Percentiles rank a stretch among this genome's conserved stretches.
Conservation (phyloP, 768 basidiomycete species). For the Suillus decipiens region DNA sequence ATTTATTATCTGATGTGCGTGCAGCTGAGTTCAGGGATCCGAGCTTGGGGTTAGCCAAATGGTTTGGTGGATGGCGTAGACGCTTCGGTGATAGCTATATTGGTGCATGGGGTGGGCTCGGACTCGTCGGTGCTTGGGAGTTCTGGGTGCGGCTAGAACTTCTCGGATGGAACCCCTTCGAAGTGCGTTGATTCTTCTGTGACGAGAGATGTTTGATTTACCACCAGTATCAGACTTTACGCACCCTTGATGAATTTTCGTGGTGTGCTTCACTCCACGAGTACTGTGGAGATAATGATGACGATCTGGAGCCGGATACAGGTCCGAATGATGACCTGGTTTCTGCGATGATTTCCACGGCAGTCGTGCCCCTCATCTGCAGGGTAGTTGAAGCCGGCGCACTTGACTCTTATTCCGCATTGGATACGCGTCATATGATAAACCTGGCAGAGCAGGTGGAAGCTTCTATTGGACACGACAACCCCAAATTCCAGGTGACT, state of each 20-base stretch:
- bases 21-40: conserved; percentile 87
- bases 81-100: conserved; percentile 79
- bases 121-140: conserved; percentile 88
- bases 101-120: conserved; percentile 89
- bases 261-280: conserved; percentile 83
- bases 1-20: conserved; percentile 76
- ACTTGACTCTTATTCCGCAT: conserved; percentile 77
- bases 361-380: conserved; percentile 72
- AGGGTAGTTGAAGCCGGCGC: conserved; percentile 78
- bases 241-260: conserved; percentile 72
- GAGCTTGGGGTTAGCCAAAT: conserved; percentile 61
- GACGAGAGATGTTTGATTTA: conserved; percentile 12
- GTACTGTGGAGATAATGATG: conserved; percentile 58
- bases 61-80: conserved; percentile 74
- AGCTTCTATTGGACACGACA: conserved; percentile 64
- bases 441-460: conserved; percentile 84
- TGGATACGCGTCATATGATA: conserved; percentile 58
- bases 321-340: conserved; percentile 88
- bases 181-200: conserved; percentile 46
- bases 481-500: conserved; percentile 64
- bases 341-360: conserved; percentile 84
- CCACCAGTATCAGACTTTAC: conserved; percentile 41
- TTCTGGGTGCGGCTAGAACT: conserved; percentile 91
- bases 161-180: conserved; percentile 85
- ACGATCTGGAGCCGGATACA: conserved; percentile 56